Base-by-base conservation (phyloP, 2,329 filamentous ascomycete species). In the Cordyceps tenuipes region DNA sequence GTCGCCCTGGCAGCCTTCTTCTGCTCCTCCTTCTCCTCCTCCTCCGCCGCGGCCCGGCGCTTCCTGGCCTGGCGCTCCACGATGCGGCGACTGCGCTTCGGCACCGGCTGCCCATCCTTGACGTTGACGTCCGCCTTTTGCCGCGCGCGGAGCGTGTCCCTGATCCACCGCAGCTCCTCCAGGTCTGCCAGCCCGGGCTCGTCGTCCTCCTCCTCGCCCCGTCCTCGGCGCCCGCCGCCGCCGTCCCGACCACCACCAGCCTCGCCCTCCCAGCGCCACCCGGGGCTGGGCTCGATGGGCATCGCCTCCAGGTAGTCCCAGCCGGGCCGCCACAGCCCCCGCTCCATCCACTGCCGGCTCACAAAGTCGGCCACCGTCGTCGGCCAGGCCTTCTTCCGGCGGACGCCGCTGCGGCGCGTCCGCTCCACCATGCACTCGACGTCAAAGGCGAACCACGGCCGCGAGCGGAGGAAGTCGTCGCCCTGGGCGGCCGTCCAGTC, bases 361-460 rank as follows among this genome's bases (percentile, higher is more conserved):
- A 57, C 31, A 17, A 46, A 49, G 6, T 43, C 15, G 2, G 17
- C 31, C 13, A 46, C 8, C 17, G 34, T 6, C 15, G 44, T 41
- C 19, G 46, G 44, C 31, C 21, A 36, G 21, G 13, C 6, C 48
- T 50, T 34, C 48, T 2, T 31, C 17, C 10, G 34, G 9, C 12
- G 3, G 4, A 50, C 48, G 26, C n/a, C 26, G 48, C 10, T 26
- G 15, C 47, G 50, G n/a, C 56, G 39, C 10, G 34, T 34, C 13
- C 7, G 19, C 10, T 51, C 47, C 31, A 58, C 56, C 17, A 51
- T 51, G 56, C 56, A 50, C 23, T 58, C 56, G n/a, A 44, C 26
- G 17, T 51, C 47, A 39, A 58, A 58, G 34, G 21, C 47, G 15
- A 58, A 51, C 56, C 56, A 58, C 17, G 56, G 56, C 15, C 56